These are phyloP conservation scores for Clonostachys chloroleuca DNA, from an alignment of 2,329 filamentous ascomycete species.

Conservation along the genomic window DNA sequence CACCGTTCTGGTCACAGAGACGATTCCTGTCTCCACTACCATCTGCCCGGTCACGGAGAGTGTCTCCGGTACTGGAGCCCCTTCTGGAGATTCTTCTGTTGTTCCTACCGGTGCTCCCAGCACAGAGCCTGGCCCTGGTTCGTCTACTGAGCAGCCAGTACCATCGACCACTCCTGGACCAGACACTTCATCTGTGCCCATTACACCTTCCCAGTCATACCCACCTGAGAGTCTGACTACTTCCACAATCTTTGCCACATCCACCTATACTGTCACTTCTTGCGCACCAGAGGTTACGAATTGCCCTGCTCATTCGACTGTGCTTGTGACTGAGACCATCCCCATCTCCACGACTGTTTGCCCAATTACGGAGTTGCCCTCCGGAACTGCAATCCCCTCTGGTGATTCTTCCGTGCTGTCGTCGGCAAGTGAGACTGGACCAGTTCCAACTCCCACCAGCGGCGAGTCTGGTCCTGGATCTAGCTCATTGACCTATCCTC, in stretches of 20 bases:
- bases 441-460: too few species aligned
- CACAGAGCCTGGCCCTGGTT: too few species aligned
- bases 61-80: not conserved
- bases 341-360: not conserved
- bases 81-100: not conserved
- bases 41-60: slow-evolving; percentile 23
- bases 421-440: too few species aligned
- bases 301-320: not conserved
- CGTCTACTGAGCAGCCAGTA: too few species aligned
- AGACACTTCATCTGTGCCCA: too few species aligned
- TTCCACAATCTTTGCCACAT: not conserved
- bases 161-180: too few species aligned
- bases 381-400: too few species aligned
- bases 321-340: slow-evolving; percentile 9
- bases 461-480: too few species aligned
- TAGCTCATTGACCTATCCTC: too few species aligned
- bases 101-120: too few species aligned
- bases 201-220: too few species aligned
- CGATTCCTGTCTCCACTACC: slow-evolving; percentile 20
- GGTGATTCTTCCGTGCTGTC: too few species aligned
- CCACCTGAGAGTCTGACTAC: not conserved
- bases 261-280: not conserved
- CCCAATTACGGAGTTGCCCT: not conserved
- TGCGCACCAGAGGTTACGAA: not conserved
- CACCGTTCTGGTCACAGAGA: slow-evolving; percentile 5